Base-by-base conservation (phyloP, 148 eudicot genomes). In the Talinum fruticosum region DNA sequence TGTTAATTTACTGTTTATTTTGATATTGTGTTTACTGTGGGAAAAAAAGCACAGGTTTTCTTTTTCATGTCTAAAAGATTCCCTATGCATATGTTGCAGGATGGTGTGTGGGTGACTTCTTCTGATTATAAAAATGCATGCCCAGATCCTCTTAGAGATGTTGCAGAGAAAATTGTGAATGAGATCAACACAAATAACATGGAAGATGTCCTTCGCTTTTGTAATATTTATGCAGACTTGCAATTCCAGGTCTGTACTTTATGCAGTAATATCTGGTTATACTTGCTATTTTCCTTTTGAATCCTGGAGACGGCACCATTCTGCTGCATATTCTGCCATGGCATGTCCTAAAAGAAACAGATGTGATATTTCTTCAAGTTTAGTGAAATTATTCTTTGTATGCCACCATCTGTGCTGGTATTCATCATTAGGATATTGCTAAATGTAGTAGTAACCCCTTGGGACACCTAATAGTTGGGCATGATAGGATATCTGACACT, bases 101-200 rank as follows among this genome's bases (percentile, higher is more conserved):
- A 89, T 77, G 98, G 94, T 81, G 85, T 88, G 0, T 95, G 97
- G 97, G 87, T 95, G 74, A 76, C 86, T 34, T 82, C 92, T 33
- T 85, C 90, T 32, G 96, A 91, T 69, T 95, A 95, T 83, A 90
- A 81, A 83, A 80, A 78, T 77, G 93, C 97, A 81, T 83, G 76
- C 78, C 96, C 99, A 34, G 99, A 95, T 85, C 99, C 99, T 68
- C 96, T 95, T 10, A 84, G 97, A 72, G 92, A 91, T 76, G 81
- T 85, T 77, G 99, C 99, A 10, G 94, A 88, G 72, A 88, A 78
- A 73, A 54, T 95, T 76, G 91, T 90, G 75, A 81, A 78, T 74
- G 97, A 93, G 85, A 86, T 91, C 37, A 95, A 95, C 82, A 77
- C 84, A 51, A 82, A 90, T 83, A 91, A 86, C 86, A 89, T 76